A percentile compares a stretch with the other conserved stretches of the same genome.
These are phyloP conservation scores for Leccinum uliginosum DNA, from an alignment of 768 basidiomycete genomes.

Conservation along the genomic window DNA sequence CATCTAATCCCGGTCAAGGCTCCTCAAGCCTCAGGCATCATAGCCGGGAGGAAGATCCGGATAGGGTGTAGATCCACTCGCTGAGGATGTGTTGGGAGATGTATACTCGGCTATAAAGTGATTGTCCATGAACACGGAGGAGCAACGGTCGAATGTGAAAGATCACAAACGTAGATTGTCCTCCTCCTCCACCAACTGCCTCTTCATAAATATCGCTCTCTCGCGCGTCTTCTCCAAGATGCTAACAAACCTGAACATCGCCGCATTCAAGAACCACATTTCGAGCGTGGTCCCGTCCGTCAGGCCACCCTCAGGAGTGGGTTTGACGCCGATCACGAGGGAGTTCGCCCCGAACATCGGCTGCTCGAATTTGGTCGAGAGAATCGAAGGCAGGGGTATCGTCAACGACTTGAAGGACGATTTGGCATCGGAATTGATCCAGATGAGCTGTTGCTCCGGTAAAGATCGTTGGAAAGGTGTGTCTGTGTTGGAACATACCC, in stretches of 20 bases:
- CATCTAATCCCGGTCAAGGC: neutral
- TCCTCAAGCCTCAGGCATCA: conserved; percentile 18
- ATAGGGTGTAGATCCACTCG: conserved; percentile 13
- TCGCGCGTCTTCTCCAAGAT: conserved; percentile 76
- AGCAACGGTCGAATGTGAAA: neutral
- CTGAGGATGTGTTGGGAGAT: conserved; percentile 19
- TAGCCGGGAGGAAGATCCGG: conserved; percentile 29
- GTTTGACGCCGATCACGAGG: conserved; percentile 60
- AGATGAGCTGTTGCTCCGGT: conserved; percentile 51
- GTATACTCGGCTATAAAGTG: conserved; percentile 26
- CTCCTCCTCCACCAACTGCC: conserved; percentile 41
- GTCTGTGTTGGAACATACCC: conserved; percentile 42
- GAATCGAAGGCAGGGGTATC: conserved; percentile 58
- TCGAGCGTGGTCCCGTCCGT: conserved; percentile 61
- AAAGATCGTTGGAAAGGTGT: conserved; percentile 3
- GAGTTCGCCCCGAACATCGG: conserved; percentile 70
- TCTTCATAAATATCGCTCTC: conserved; percentile 68
- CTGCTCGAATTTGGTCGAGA: conserved; percentile 71
- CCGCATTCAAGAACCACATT: conserved; percentile 61
- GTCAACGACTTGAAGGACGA: conserved; percentile 41
- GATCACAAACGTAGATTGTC: conserved; percentile 28
- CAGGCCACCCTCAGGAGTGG: conserved; percentile 63
- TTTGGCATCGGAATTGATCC: conserved; percentile 38
- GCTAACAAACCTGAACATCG: conserved; percentile 71
- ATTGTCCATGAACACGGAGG: neutral